A percentile compares a stretch with the other conserved stretches of the same genome.
phyloP scores from a whole-genome alignment of 1,139 yeast genomes.

The Waltiozyma sp. region DNA sequence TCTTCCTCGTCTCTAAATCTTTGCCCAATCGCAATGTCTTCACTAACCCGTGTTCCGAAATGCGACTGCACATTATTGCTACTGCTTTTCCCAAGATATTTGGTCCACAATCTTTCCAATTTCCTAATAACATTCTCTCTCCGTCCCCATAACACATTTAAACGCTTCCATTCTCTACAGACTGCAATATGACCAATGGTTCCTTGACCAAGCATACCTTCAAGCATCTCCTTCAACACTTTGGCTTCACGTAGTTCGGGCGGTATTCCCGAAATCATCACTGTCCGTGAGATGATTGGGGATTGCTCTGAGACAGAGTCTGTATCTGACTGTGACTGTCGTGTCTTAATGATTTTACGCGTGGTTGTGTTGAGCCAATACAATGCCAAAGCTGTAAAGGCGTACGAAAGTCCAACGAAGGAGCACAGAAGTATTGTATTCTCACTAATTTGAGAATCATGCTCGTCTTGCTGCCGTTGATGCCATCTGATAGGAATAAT shows the following conservation, averaged over 20 bases:
- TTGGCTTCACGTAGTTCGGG: background rate
- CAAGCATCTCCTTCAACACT: background rate
- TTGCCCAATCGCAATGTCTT: background rate
- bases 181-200: background rate
- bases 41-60: background rate
- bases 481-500: background rate
- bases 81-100: background rate
- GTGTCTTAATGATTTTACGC: background rate
- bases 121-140: background rate
- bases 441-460: background rate
- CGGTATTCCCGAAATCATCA: background rate
- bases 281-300: background rate
- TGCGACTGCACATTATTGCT: background rate
- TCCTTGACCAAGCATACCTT: background rate
- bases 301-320: background rate
- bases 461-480: background rate
- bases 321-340: background rate
- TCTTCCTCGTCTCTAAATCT: background rate
- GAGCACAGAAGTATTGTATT: background rate
- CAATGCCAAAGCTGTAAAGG: background rate
- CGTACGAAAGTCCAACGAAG: background rate
- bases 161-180: background rate
- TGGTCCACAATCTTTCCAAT: background rate
- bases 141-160: background rate
- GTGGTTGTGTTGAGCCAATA: background rate